Evolutionary conservation across 2,329 filamentous ascomycete species (phyloP).

Genomic region (Beauveria caledonica): DNA sequence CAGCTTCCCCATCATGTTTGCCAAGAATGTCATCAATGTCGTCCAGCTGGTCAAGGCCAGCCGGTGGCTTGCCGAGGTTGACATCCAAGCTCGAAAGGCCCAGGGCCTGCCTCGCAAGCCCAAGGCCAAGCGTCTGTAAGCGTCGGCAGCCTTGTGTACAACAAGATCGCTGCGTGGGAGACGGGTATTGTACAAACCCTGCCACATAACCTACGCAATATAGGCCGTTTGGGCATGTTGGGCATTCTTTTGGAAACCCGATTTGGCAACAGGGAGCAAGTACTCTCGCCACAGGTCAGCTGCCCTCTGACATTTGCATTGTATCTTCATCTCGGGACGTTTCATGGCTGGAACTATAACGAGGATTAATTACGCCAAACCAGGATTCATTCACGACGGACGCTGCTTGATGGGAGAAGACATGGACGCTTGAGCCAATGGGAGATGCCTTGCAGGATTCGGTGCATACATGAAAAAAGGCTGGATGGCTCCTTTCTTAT

Average conservation of each 20-base stretch:
- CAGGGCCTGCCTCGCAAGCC: constrained; percentile 43
- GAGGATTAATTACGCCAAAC: not conserved
- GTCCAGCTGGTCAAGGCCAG: constrained; percentile 91
- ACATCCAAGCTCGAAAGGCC: constrained; percentile 54
- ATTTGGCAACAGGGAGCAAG: constrained; percentile 7
- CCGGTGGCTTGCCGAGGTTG: constrained; percentile 87
- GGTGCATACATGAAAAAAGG: not conserved
- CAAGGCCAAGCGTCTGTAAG: constrained; percentile 17
- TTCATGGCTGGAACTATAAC: not conserved
- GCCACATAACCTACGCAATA: not conserved
- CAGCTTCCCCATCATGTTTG: constrained; percentile 77
- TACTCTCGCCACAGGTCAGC: constrained; percentile 5
- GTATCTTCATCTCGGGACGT: not conserved
- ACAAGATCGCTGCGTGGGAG: not conserved
- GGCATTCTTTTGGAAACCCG: not conserved
- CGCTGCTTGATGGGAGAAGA: not conserved
- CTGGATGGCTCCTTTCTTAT: not conserved
- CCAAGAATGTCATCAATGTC: constrained; percentile 91
- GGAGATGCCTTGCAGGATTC: not conserved
- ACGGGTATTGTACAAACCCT: not conserved
- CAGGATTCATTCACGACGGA: not conserved
- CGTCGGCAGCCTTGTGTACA: not conserved
- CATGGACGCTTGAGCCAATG: not conserved
- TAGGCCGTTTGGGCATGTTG: not conserved
- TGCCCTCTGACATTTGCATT: constrained; percentile 6